Conservation (phyloP, 495 filamentous ascomycete species). For the Elasticomyces elasticus region DNA sequence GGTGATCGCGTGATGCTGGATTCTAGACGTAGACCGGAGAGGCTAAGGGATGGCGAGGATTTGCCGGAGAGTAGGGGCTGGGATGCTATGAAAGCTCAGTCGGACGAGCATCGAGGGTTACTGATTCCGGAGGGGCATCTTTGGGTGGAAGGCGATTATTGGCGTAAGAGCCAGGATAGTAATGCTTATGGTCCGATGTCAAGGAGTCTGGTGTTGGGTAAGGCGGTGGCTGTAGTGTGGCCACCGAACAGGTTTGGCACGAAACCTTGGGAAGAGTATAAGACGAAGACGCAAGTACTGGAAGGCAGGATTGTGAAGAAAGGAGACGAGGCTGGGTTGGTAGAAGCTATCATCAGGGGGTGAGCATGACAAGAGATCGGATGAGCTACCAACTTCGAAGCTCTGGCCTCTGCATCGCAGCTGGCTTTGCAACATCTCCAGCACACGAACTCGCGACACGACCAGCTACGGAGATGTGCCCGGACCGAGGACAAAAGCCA, state of each 20-base stretch:
- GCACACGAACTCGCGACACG: too few relatives aligned
- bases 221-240: conserved; percentile 15
- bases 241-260: conserved; percentile 12
- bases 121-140: conserved; percentile 31
- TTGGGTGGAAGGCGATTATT: conserved; percentile 36
- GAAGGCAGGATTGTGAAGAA: neutral
- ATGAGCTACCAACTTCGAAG: neutral
- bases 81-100: conserved; percentile 6
- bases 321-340: conserved; percentile 5
- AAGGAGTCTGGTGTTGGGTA: conserved; percentile 18
- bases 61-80: conserved; percentile 12
- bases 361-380: neutral
- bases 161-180: conserved; percentile 28
- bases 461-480: too few relatives aligned
- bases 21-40: conserved; percentile 6
- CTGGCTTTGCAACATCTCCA: too few relatives aligned
- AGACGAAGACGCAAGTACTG: conserved; percentile 14
- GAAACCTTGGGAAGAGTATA: conserved; percentile 16
- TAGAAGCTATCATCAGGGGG: neutral
- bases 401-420: too few relatives aligned
- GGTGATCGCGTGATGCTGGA: conserved; percentile 28
- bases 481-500: neutral
- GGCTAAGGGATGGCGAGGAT: conserved; percentile 7
- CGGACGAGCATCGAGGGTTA: neutral
- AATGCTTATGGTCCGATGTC: conserved; percentile 30